Conservation (phyloP, 2,329 filamentous ascomycete species). For the Aspergillus brunneoviolaceus region DNA sequence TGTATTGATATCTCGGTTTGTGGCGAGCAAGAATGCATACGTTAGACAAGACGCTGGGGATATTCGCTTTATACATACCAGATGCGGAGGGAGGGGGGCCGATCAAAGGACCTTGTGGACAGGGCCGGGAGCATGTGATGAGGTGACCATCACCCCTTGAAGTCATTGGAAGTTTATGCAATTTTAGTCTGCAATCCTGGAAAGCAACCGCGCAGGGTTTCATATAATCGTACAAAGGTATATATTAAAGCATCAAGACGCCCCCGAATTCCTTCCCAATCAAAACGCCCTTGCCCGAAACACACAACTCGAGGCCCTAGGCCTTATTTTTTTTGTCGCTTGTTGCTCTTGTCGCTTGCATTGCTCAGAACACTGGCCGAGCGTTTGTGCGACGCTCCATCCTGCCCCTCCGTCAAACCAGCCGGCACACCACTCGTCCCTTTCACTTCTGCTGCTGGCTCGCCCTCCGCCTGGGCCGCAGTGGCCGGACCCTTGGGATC, state of each 20-base stretch:
- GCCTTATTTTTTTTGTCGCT: conserved; percentile 48
- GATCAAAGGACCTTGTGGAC: background rate
- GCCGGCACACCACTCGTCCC: conserved; percentile 10
- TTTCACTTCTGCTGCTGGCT: background rate
- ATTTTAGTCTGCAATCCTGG: background rate
- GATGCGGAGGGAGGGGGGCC: background rate
- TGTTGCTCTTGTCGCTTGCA: conserved; percentile 60
- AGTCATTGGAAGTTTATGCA: background rate
- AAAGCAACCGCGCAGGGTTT: conserved; percentile 15
- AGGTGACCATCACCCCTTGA: too few species aligned
- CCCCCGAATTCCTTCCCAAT: background rate
- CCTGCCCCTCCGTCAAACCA: conserved; percentile 15
- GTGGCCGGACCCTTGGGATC: conserved; percentile 8
- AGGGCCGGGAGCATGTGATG: background rate
- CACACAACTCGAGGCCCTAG: background rate
- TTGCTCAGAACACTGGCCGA: conserved; percentile 79
- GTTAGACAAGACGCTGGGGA: background rate
- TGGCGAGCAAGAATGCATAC: background rate
- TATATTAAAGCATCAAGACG: conserved; percentile 19
- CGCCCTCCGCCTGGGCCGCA: conserved; percentile 8
- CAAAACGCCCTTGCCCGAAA: background rate
- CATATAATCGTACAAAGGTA: conserved; percentile 37
- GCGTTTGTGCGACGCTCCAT: conserved; percentile 60
- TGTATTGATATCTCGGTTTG: background rate
- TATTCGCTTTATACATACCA: background rate